These are phyloP conservation scores for Aspergillus aculeatinus DNA, from an alignment of 2,329 filamentous ascomycete genomes.

Conservation along the genomic window DNA sequence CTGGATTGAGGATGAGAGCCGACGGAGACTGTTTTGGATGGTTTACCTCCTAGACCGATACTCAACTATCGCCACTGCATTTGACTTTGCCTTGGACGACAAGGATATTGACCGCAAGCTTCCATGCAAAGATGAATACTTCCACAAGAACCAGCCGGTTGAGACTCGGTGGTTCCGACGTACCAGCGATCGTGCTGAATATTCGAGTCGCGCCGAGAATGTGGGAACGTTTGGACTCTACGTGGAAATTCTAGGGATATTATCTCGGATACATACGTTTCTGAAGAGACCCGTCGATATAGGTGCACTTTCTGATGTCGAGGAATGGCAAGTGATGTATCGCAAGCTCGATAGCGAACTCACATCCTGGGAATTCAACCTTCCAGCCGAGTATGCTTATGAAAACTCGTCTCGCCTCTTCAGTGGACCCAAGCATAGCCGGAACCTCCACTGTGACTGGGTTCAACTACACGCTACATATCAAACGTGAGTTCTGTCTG, in stretches of 20 bases:
- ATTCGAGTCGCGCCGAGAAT: conserved; percentile 72
- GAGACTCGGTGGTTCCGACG: conserved; percentile 77
- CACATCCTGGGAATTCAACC: conserved; percentile 77
- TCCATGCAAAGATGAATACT: conserved; percentile 84
- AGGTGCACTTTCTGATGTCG: conserved; percentile 76
- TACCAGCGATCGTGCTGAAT: conserved; percentile 57
- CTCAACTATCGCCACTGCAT: conserved; percentile 85
- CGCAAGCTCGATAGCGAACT: conserved; percentile 79
- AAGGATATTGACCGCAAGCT: conserved; percentile 84
- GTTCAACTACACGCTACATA: conserved; percentile 90
- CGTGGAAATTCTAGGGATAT: conserved; percentile 81
- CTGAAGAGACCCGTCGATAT: conserved; percentile 89
- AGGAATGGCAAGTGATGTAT: conserved; percentile 85
- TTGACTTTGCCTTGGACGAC: conserved; percentile 86
- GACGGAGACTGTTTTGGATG: conserved; percentile 88
- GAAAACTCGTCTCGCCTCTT: conserved; percentile 76
- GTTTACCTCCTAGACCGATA: conserved; percentile 88
- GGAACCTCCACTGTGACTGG: conserved; percentile 76
- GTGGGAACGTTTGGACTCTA: conserved; percentile 87
- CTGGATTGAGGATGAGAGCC: conserved; percentile 86
- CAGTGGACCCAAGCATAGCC: conserved; percentile 62
- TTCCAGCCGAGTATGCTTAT: conserved; percentile 74
- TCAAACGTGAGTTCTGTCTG: conserved; percentile 62
- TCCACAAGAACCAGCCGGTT: conserved; percentile 77
- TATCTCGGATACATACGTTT: conserved; percentile 85